Base-by-base conservation (phyloP, 1,139 yeast genomes). In the Geotrichum aggregatum region DNA sequence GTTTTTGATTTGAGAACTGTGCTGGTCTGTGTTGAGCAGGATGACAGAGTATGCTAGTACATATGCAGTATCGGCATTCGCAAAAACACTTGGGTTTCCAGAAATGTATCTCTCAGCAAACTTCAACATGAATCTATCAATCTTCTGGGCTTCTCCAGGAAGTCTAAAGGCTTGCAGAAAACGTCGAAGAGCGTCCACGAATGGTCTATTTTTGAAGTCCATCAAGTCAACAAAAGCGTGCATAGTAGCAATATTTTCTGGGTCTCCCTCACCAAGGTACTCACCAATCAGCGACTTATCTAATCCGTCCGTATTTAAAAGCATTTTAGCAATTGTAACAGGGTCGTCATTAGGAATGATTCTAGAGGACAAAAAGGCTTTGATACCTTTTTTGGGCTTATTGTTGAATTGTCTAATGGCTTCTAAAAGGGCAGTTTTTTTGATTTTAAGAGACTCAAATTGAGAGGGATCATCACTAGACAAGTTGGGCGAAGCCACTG, bases 121-220 rank as follows among this genome's bases (percentile, higher is more conserved):
- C 64, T 94, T 92, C 64, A 92, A 78, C 96, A 94, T 88, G 65
- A 83, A 88, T 62, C 99, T 77, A 74, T 94, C 98, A 67, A 94
- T 91, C 65, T 92, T 92, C 70, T 94, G 99, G 1, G 97, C 91
- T 71, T 94, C 99, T 45, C 99, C 99, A 0, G 99, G 98, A 55
- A 94, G 76, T 66, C 98, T 77, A 70, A 94, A 94, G 43, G 83
- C 77, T 66, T 94, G 98, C 56, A 94, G 76, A 63, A 88, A 88
- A 10, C 73, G 74, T 62, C 98, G 79, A 73, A 94, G 74, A 0
- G 98, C 95, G 61, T 84, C 95, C 8, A 91, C 94, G 64, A 92
- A 89, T 1, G 80, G 75, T 58, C 78, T 69, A 46, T 76, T 75
- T 13, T 78, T 72, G 65, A 92, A 92, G 55, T 89, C 91, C 83